Evolutionary conservation across 192 early-diverging fungal species (phyloP).

Genomic region (Coemansia sp.): DNA sequence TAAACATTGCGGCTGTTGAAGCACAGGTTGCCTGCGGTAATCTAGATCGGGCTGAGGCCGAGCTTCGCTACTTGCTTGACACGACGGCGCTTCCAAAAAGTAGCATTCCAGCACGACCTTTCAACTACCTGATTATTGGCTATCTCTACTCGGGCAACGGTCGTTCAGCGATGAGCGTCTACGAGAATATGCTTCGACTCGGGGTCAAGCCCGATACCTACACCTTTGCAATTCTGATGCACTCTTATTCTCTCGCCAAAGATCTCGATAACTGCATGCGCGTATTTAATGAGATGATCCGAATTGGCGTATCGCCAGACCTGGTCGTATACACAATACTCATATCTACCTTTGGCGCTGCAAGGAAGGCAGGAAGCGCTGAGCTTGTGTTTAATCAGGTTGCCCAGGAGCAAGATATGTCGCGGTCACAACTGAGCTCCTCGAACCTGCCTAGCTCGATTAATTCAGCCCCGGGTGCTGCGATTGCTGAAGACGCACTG

Average conservation of each 20-base stretch:
- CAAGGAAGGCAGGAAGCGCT: conserved; percentile 12
- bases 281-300: conserved; percentile 61
- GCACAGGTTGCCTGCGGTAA: conserved; percentile 40
- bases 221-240: conserved; percentile 79
- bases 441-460: neutral
- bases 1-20: conserved; percentile 44
- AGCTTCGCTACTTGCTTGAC: conserved; percentile 27
- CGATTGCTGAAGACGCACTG: conserved; percentile 12
- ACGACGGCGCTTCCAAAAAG: conserved; percentile 27
- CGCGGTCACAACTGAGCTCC: conserved; percentile 8
- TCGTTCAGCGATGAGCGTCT: conserved; percentile 65
- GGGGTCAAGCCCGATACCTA: conserved; percentile 72
- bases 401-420: conserved; percentile 31
- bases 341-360: conserved; percentile 36
- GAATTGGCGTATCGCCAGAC: conserved; percentile 44
- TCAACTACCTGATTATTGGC: conserved; percentile 46
- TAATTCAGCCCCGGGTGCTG: too few species aligned
- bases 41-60: conserved; percentile 32
- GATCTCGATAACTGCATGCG: conserved; percentile 68
- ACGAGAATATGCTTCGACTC: conserved; percentile 74
- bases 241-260: conserved; percentile 66
- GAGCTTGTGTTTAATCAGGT: conserved; percentile 42
- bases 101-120: conserved; percentile 39
- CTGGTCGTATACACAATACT: conserved; percentile 47
- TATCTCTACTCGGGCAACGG: conserved; percentile 55